Evolutionary conservation across 1,139 yeast species (phyloP), one percentile per base, ranked within the genome.

Genomic region (Sugiyamaella sp.): DNA sequence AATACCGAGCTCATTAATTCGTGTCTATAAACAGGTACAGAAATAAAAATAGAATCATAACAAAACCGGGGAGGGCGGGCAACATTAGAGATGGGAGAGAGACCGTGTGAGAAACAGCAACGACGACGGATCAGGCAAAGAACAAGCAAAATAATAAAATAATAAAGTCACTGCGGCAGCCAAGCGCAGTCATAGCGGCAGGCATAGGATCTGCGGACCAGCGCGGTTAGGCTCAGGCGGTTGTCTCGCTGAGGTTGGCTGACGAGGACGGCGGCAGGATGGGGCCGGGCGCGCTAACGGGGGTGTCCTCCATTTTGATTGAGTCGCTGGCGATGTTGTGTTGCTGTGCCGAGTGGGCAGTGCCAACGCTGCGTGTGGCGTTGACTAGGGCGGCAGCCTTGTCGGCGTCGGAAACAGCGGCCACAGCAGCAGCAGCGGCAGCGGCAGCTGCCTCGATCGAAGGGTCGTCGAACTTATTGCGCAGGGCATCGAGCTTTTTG

Each of bases 401-500:
- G 17, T 32, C 41, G 10, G 46, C 40, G 16, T 40, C 35, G 9
- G 46, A 17, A 12, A 35, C 51, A 29, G 51, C 51, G n/a, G 39
- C 51, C 8, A 40, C 51, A 9, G 51, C 51, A 21, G 51, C 51
- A 21, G 46, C 46, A 20, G 46, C 51, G 9, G 51, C 46, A 14
- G 46, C 46, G 20, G 46, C 46, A 40, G 46, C 46, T 21, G 51
- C 51, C 16, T 40, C 51, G 20, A 41, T 33, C 17, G 51, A 29
- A 2, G 43, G 33, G 17, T 40, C 46, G 17, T 48, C 51, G 14
- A 14, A 48, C 32, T 48, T 40, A 35, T 41, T 48, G n/a, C 51
- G 41, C 21, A 48, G 19, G 10, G 44, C 51, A 17, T 57, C 54
- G 21, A 56, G 46, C 42, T 50, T 38, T 49, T 56, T 55, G 48